Evolutionary conservation across 768 basidiomycete genomes (phyloP), one percentile per base, ranked within the genome.

Genomic region (Amanita exitialis): DNA sequence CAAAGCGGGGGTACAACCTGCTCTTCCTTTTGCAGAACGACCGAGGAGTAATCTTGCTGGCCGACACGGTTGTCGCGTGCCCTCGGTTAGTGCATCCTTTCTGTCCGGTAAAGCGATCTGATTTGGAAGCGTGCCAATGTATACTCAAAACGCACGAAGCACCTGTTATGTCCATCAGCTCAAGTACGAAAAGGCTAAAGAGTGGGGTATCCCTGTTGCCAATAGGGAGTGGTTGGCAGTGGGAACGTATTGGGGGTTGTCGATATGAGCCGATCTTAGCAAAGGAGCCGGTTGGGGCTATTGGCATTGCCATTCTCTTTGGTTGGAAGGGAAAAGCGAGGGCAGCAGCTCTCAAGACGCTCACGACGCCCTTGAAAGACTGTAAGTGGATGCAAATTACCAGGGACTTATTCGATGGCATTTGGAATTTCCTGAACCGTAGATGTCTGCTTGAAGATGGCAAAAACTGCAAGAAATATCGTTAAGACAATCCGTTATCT

Each of bases 191-290:
- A 90, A 84, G 62, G 90, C 92, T 1, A 60, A 63, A 34, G 80
- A 89, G 61, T 95, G 93, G 92, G 74, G 73, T 13, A 76, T 86
- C 7, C 81, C 83, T 0, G 79, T 88, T n/a, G 72, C 94, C 16
- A 71, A 74, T 34, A 69, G 85, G 62, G 69, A 67, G 6, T 96
- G 91, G 90, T 60, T 96, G n/a, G 70, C 71, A 12, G 67, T 69
- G 0, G n/a, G n/a, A n/a, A n/a, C n/a, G n/a, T n/a, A n/a, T n/a
- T n/a, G n/a, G n/a, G n/a, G n/a, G n/a, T n/a, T n/a, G n/a, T 41
- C 27, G 7, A 4, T n/a, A n/a, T n/a, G n/a, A n/a, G n/a, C n/a
- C 10, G 34, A 35, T 6, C 1, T 23, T 5, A 37, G 16, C 1
- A 9, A 6, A 27, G 8, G 32, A 45, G 23, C 51, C 51, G 12